phyloP scores from a whole-genome alignment of 2,329 filamentous ascomycete genomes.

The Sclerotinia nivalis region DNA sequence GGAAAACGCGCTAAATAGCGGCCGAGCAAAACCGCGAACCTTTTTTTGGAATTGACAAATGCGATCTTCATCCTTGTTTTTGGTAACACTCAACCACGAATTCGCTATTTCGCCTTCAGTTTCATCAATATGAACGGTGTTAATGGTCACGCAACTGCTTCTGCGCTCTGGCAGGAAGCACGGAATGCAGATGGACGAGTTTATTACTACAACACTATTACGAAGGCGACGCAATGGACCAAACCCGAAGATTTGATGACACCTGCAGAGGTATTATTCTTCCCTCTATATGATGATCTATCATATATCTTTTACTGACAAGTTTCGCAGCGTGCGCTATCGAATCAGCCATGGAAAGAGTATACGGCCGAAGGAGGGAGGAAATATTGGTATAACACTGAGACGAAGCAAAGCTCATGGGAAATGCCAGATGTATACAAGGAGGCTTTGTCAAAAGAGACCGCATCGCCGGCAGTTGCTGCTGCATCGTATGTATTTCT shows the following conservation, averaged over 20 bases:
- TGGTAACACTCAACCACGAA: constrained; percentile 17
- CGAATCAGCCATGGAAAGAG: constrained; percentile 88
- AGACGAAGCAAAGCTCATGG: constrained; percentile 92
- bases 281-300: constrained; percentile 29
- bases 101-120: constrained; percentile 12
- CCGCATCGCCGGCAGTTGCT: constrained; percentile 44
- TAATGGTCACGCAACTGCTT: constrained; percentile 42
- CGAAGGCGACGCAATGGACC: constrained; percentile 89
- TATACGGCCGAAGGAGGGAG: constrained; percentile 83
- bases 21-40: constrained; percentile 20
- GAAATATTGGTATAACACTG: constrained; percentile 94
- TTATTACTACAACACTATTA: constrained; percentile 88
- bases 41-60: constrained; percentile 20
- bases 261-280: constrained; percentile 66
- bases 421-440: constrained; percentile 86
- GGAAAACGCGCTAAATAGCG: constrained; percentile 21
- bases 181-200: constrained; percentile 77
- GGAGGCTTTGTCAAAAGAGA: constrained; percentile 64
- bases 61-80: constrained; percentile 9
- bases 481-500: constrained; percentile 47
- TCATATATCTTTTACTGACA: constrained; percentile 24
- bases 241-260: constrained; percentile 91
- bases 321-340: constrained; percentile 66
- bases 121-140: constrained; percentile 35
- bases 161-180: constrained; percentile 75